Evolutionary conservation across 441 rosid genomes (phyloP).

Genomic region (Arabidopsis hybrid): DNA sequence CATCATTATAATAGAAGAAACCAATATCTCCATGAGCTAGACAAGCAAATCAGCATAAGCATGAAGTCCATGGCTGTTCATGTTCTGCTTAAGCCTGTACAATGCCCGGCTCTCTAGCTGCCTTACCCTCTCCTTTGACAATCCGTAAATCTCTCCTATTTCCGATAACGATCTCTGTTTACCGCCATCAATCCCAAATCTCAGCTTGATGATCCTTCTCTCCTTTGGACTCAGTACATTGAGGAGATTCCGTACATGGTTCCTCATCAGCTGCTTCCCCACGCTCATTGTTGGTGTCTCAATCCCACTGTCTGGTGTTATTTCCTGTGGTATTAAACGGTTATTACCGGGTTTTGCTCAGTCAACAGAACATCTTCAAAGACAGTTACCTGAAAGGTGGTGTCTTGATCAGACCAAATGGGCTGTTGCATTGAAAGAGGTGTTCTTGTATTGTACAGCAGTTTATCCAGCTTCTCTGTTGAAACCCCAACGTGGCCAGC

Average conservation of each 20-base stretch:
- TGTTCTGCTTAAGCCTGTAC: slow-evolving; percentile 74
- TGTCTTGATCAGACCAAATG: slow-evolving; percentile 84
- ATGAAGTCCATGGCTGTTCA: slow-evolving; percentile 60
- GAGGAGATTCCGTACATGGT: slow-evolving; percentile 67
- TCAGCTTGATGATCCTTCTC: slow-evolving; percentile 72
- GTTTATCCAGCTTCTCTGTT: slow-evolving; percentile 61
- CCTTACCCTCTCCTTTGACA: slow-evolving; percentile 81
- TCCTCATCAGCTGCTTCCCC: slow-evolving; percentile 74
- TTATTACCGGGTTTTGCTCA: slow-evolving; percentile 10
- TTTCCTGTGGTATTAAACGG: slow-evolving; percentile 53
- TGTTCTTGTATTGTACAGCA: slow-evolving; percentile 58
- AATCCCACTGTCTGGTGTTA: slow-evolving; percentile 71
- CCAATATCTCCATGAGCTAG: slow-evolving; percentile 43
- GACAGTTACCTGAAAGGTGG: slow-evolving; percentile 70
- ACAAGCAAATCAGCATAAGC: slow-evolving; percentile 71
- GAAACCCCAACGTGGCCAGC: slow-evolving; percentile 78
- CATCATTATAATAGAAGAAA: not conserved
- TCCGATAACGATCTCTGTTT: slow-evolving; percentile 69
- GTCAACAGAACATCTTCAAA: slow-evolving; percentile 1
- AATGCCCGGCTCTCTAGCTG: slow-evolving; percentile 82
- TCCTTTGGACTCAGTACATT: slow-evolving; percentile 65
- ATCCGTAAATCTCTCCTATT: slow-evolving; percentile 66
- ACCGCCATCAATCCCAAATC: slow-evolving; percentile 80
- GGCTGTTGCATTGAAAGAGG: slow-evolving; percentile 77
- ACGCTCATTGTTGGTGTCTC: slow-evolving; percentile 68